Evolutionary conservation across 2,329 filamentous ascomycete species (phyloP).

Genomic region (Chrysosporium keratinophilum): DNA sequence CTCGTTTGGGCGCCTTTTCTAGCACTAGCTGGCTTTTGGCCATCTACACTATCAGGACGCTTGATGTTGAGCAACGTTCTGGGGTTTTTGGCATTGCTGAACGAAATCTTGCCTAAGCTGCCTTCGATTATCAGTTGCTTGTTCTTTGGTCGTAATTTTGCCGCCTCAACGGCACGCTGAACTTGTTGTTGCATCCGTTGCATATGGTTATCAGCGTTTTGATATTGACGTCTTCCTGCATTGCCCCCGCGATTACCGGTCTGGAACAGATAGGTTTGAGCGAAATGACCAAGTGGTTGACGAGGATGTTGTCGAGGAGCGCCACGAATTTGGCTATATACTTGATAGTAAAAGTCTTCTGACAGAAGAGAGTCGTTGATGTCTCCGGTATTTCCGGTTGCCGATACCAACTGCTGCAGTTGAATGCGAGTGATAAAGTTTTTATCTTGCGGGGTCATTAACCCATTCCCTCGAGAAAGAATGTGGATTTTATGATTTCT

Average conservation of each 20-base stretch:
- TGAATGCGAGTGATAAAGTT: slow-evolving; percentile 98
- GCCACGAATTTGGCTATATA: slow-evolving; percentile 87
- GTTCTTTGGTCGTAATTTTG: slow-evolving; percentile 95
- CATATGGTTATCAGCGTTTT: slow-evolving; percentile 90
- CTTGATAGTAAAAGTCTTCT: slow-evolving; percentile 98
- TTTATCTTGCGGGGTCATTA: slow-evolving; percentile 99
- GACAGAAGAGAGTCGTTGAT: slow-evolving; percentile 69
- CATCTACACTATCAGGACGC: slow-evolving; percentile 60
- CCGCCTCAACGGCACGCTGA: slow-evolving; percentile 89
- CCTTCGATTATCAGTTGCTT: slow-evolving; percentile 94
- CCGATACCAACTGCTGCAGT: slow-evolving; percentile 86
- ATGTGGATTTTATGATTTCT: slow-evolving; percentile 96
- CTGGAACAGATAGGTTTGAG: slow-evolving; percentile 94
- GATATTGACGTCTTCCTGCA: slow-evolving; percentile 58
- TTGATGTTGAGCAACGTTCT: slow-evolving; percentile 94
- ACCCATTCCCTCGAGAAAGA: slow-evolving; percentile 82
- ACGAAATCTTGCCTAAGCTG: slow-evolving; percentile 93
- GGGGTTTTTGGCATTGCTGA: slow-evolving; percentile 96
- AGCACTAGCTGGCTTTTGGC: slow-evolving; percentile 38
- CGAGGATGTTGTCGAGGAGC: slow-evolving; percentile 82
- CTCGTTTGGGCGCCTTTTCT: slow-evolving; percentile 38
- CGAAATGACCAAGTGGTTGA: slow-evolving; percentile 89
- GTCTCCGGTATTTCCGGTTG: slow-evolving; percentile 77
- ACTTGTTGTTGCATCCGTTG: slow-evolving; percentile 99
- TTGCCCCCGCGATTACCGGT: slow-evolving; percentile 68